Base-by-base conservation (phyloP, 805 yeast genomes). In the Candida pseudoglaebosa region DNA sequence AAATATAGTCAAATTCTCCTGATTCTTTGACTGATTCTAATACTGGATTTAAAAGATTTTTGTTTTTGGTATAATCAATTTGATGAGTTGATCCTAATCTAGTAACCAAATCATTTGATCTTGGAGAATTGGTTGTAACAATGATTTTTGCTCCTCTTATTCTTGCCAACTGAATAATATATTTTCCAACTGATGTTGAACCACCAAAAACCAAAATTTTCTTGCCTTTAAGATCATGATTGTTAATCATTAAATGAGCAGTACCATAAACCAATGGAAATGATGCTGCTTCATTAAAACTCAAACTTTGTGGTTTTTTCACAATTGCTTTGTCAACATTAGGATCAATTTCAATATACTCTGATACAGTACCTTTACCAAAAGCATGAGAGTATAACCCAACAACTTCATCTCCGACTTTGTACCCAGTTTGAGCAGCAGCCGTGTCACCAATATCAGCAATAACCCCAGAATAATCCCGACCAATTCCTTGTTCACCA, bases 191-290 rank as follows among this genome's bases (percentile, higher is more conserved):
- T 7, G 81, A 61, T 1, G 95, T 80, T 5, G 84, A 80, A 18
- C 84, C 91, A 26, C 95, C 95, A 34, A 84, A 62, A 16, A 87
- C 70, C 34, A 84, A 65, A 3, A 83, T 75, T 42, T 69, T 73
- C 4, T 77, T 64, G 9, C 66, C 65, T 28, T 62, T 65, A 15
- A 75, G 59, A 24, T 59, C 65, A 3, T 54, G 53, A 20, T 50
- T 36, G 5, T 54, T 52, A 21, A 73, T 55, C 37, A 70, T 53
- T 34, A 63, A 53, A 45, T 52, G 68, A 0, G 91, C 90, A 26
- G 29, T 6, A 26, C 78, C 77, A 46, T 72, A 77, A 0, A 77
- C 81, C 46, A 82, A 58, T 0, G 87, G 84, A 60, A 76, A 73
- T 1, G 86, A 73, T 2, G 85, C 83, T 35, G 90, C 87, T 48